phyloP scores from a whole-genome alignment of 805 yeast species.

The Yarrowia sp. region DNA sequence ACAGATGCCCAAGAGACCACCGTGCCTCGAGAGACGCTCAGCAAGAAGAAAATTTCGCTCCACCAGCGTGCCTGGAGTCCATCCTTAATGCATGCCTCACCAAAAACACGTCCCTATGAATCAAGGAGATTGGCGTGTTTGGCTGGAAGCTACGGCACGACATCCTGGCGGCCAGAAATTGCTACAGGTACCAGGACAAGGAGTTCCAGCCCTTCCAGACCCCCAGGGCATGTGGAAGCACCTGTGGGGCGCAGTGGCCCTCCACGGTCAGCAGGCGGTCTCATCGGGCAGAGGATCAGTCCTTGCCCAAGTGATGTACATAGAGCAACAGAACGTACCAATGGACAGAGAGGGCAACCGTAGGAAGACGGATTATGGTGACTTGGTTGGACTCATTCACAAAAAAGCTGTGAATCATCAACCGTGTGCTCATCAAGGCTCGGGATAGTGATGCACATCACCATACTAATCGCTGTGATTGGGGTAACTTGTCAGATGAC shows the following conservation, averaged over 20 bases:
- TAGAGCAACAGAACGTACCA: background rate
- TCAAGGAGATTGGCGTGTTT: constrained; percentile 87
- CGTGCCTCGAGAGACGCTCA: constrained; percentile 84
- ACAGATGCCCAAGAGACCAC: constrained; percentile 52
- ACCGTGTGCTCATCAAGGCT: too few species aligned
- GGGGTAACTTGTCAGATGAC: too few species aligned
- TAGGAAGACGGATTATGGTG: too few species aligned
- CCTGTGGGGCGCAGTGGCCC: constrained; percentile 23
- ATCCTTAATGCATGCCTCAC: constrained; percentile 67
- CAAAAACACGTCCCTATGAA: constrained; percentile 86
- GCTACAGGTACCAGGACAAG: constrained; percentile 13
- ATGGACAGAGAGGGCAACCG: too few species aligned
- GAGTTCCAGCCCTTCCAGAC: constrained; percentile 25
- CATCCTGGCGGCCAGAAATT: constrained; percentile 55
- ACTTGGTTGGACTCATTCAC: too few species aligned
- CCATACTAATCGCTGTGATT: too few species aligned
- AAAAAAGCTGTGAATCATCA: too few species aligned
- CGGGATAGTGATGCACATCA: too few species aligned
- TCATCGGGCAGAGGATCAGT: constrained; percentile 21
- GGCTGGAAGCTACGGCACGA: constrained; percentile 92
- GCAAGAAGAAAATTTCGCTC: constrained; percentile 58
- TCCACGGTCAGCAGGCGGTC: background rate
- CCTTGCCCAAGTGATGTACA: constrained; percentile 31
- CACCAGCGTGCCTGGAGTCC: constrained; percentile 72
- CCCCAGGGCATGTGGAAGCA: constrained; percentile 22